Base-by-base conservation (phyloP, 1,139 yeast species). In the Kluyveromyces marxianus region DNA sequence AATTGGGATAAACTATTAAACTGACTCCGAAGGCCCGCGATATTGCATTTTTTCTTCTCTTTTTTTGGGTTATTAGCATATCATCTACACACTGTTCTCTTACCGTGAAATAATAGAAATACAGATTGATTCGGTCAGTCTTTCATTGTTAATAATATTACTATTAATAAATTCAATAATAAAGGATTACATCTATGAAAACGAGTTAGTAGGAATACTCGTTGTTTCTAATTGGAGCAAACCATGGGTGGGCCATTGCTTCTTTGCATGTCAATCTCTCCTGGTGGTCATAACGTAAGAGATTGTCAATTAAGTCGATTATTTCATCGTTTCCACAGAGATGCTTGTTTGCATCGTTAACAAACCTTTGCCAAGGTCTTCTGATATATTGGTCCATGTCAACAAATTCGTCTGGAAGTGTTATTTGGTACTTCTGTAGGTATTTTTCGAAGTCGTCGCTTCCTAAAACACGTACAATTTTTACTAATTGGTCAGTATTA, bases 401-500 rank as follows among this genome's bases (percentile, higher is more conserved):
- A 62, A 85, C 94, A 64, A 88, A 88, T 59, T 90, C 96, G 43
- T 79, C 78, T 49, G 89, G 83, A 51, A 94, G 73, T 24, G 75
- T 75, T 54, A 94, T 75, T 46, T 81, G 81, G 65, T 94, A 94
- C 65, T 83, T 90, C 44, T 74, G 70, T 55, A 87, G 70, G 64
- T 90, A 92, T 45, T 69, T 72, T 62, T 80, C 79, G 51, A 94
- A 75, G 55, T 81, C 94, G 50, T 84, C 90, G 7, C 96, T 86
- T 21, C 99, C 99, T 56, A 94, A 73, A 0, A 94, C 96, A 55
- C 92, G 76, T 3, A 92, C 96, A 54, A 94, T 92, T 66, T 92
- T 95, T 44, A 94, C 95, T 58, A 94, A 74, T 69, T 94, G 99
- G 68, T 94, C 97, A 46, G 92, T 87, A 67, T 94, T 94, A 38